Evolutionary conservation across 352 stramenopile genomes (phyloP).

Genomic region (Thalassiosira mediterranea): DNA sequence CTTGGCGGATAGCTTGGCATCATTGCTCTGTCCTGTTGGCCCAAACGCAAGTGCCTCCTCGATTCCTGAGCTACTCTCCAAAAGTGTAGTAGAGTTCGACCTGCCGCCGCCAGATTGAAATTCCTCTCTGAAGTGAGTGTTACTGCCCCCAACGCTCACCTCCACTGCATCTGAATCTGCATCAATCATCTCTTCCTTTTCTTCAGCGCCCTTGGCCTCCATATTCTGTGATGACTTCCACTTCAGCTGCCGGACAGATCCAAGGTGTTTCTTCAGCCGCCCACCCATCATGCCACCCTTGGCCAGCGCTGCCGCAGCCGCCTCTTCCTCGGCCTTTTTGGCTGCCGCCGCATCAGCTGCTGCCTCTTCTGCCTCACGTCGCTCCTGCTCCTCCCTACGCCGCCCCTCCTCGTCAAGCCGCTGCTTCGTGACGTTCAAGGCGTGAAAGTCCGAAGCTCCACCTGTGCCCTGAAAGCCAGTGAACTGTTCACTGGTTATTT

Average conservation of each 20-base stretch:
- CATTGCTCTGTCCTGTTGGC: conserved; percentile 31
- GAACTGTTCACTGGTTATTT: conserved; percentile 36
- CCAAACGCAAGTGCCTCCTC: conserved; percentile 40
- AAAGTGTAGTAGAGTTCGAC: not conserved
- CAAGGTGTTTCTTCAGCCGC: conserved; percentile 34
- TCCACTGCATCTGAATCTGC: conserved; percentile 37
- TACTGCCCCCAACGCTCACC: conserved; percentile 25
- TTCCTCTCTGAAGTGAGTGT: not conserved
- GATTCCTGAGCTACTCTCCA: conserved; percentile 30
- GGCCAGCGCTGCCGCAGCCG: not conserved
- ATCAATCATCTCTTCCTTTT: conserved; percentile 20
- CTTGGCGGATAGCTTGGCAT: conserved; percentile 49
- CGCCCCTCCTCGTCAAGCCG: conserved; percentile 42
- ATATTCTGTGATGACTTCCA: conserved; percentile 42
- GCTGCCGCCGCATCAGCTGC: conserved; percentile 14
- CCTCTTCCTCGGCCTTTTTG: conserved; percentile 3
- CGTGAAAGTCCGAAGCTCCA: conserved; percentile 40
- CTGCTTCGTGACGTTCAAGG: conserved; percentile 55
- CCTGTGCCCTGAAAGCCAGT: conserved; percentile 28
- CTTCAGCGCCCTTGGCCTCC: conserved; percentile 3
- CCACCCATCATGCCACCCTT: not conserved
- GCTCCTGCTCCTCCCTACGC: conserved; percentile 48
- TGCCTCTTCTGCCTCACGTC: conserved; percentile 19
- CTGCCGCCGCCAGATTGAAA: not conserved
- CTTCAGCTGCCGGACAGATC: conserved; percentile 43